These are phyloP conservation scores for Alternaria infectoria DNA, from an alignment of 2,329 filamentous ascomycete species.

Conservation along the genomic window DNA sequence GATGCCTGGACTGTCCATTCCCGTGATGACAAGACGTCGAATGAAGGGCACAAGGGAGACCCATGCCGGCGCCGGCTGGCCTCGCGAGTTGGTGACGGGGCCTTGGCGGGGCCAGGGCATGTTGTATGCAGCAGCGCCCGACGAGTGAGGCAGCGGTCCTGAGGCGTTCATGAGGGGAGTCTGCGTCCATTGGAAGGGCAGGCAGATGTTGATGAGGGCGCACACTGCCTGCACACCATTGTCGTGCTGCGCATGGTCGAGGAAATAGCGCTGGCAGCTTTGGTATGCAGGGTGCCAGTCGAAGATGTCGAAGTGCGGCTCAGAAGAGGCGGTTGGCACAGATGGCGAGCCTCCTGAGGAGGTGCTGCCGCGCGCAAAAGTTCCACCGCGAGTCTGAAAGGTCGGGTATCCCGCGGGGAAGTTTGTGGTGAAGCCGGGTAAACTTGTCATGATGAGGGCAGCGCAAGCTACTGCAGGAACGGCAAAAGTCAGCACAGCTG, in stretches of 20 bases:
- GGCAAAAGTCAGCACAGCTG: conserved; percentile 24
- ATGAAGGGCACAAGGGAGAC: conserved; percentile 87
- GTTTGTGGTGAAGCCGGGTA: conserved; percentile 39
- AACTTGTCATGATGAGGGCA: conserved; percentile 31
- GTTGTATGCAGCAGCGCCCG: conserved; percentile 43
- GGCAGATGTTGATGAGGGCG: conserved; percentile 87
- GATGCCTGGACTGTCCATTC: conserved; percentile 85
- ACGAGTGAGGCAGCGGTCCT: conserved; percentile 38
- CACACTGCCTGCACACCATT: conserved; percentile 84
- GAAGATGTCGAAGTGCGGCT: conserved; percentile 74
- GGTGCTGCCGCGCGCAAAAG: conserved; percentile 34
- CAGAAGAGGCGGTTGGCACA: conserved; percentile 23
- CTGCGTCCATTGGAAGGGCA: conserved; percentile 78
- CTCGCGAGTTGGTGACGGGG: conserved; percentile 47
- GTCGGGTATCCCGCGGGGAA: conserved; percentile 43
- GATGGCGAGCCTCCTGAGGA: conserved; percentile 34
- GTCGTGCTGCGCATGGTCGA: conserved; percentile 88
- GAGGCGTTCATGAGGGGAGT: conserved; percentile 55
- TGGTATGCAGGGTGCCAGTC: conserved; percentile 93
- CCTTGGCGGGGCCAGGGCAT: conserved; percentile 52
- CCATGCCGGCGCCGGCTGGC: conserved; percentile 49
- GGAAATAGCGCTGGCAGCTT: conserved; percentile 87
- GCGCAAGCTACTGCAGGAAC: conserved; percentile 37
- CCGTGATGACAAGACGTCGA: conserved; percentile 86
- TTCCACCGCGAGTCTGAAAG: conserved; percentile 31